Conservation (phyloP, 306 rosid species). For the Adenanthera pavonina region DNA sequence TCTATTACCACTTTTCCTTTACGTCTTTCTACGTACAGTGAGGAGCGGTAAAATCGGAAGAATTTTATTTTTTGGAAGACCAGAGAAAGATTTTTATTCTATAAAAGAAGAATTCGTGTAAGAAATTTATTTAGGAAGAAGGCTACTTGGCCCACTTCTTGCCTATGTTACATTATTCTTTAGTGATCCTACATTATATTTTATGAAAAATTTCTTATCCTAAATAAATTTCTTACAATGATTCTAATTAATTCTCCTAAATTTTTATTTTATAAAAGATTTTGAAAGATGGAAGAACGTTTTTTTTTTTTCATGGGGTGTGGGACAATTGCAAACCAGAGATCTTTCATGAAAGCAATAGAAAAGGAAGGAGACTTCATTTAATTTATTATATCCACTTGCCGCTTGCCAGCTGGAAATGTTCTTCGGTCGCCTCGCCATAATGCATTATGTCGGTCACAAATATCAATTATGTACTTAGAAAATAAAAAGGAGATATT, state of each 20-base stretch:
- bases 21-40: background rate
- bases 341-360: background rate
- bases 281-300: background rate
- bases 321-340: background rate
- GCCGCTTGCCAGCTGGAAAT: conserved; percentile 11
- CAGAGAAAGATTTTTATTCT: background rate
- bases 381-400: background rate
- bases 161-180: too few relatives aligned
- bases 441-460: background rate
- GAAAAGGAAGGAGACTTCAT: background rate
- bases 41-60: background rate
- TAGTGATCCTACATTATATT: too few relatives aligned
- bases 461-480: background rate
- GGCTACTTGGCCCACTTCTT: too few relatives aligned
- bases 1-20: background rate
- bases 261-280: background rate
- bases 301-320: background rate
- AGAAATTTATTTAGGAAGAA: too few relatives aligned
- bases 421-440: background rate
- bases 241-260: too few relatives aligned
- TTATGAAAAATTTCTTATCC: too few relatives aligned
- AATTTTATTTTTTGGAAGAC: too few relatives aligned
- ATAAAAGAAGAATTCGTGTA: background rate
- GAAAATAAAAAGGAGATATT: too few relatives aligned
- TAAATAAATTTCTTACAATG: too few relatives aligned